Percentiles rank a stretch among this genome's conserved stretches.
phyloP scores from a whole-genome alignment of 2,329 filamentous ascomycete genomes.

The Juglanconis sp. region DNA sequence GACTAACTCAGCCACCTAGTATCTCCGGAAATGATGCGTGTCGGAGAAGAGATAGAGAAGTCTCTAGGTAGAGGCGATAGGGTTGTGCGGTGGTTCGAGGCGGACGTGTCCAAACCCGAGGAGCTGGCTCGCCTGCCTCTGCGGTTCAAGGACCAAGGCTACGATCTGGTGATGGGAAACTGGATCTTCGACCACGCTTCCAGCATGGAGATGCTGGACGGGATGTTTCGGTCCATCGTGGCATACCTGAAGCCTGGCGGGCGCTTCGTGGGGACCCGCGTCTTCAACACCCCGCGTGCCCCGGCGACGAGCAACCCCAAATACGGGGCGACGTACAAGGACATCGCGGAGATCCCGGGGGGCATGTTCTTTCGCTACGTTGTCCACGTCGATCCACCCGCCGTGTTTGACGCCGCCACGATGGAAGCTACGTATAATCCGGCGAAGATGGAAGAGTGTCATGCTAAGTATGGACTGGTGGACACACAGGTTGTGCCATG shows the following conservation, averaged over 20 bases:
- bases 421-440: constrained; percentile 17
- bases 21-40: constrained; percentile 26
- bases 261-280: constrained; percentile 20
- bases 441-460: constrained; percentile 3
- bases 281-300: constrained; percentile 5
- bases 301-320: constrained; percentile 3
- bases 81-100: constrained; percentile 18
- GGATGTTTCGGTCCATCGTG: constrained; percentile 20
- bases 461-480: constrained; percentile 9
- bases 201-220: constrained; percentile 16
- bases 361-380: constrained; percentile 13
- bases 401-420: constrained; percentile 7
- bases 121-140: constrained; percentile 15
- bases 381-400: constrained; percentile 4
- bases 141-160: constrained; percentile 14
- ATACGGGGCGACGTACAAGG: constrained; percentile 11
- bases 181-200: constrained; percentile 21
- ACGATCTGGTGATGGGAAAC: constrained; percentile 23
- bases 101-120: constrained; percentile 18
- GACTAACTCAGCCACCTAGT: neutral
- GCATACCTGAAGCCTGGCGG: constrained; percentile 22
- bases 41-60: constrained; percentile 19
- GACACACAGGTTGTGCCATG: constrained; percentile 7
- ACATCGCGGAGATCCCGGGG: constrained; percentile 10
- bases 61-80: constrained; percentile 6